phyloP scores from a whole-genome alignment of 176 grass and related monocot genomes.

The Oryza officinalis region DNA sequence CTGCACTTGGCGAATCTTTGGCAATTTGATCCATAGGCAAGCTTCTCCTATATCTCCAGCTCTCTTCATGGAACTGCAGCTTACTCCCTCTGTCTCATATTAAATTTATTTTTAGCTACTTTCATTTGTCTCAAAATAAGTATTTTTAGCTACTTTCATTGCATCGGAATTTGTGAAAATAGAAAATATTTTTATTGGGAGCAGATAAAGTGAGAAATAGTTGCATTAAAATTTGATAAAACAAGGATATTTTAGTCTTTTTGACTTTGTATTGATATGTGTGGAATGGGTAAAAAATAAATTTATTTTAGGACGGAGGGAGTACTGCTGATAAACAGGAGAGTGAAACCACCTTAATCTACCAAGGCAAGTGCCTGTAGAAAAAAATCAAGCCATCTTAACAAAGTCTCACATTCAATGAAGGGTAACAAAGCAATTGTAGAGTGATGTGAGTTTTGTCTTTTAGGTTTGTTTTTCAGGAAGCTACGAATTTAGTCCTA shows the following conservation, averaged over 20 bases:
- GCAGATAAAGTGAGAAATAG: too few relatives aligned
- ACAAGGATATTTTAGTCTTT: too few relatives aligned
- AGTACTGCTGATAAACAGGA: neutral
- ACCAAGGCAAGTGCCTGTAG: neutral
- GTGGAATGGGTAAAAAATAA: too few relatives aligned
- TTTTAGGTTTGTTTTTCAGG: slow-evolving; percentile 17
- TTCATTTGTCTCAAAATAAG: too few relatives aligned
- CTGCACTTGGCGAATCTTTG: slow-evolving; percentile 14
- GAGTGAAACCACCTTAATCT: slow-evolving; percentile 30
- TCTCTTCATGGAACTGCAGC: neutral
- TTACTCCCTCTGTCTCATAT: too few relatives aligned
- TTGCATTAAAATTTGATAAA: too few relatives aligned
- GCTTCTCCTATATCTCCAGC: neutral
- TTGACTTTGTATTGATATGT: too few relatives aligned
- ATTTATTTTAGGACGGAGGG: too few relatives aligned
- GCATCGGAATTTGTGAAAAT: too few relatives aligned
- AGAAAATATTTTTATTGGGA: too few relatives aligned
- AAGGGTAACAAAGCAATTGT: neutral
- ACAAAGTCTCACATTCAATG: neutral
- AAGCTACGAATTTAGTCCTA: slow-evolving; percentile 1
- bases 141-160: too few relatives aligned
- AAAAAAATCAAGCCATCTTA: neutral
- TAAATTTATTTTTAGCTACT: too few relatives aligned
- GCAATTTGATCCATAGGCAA: neutral
- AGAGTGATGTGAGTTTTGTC: neutral